Evolutionary conservation across 2,329 filamentous ascomycete genomes (phyloP), one percentile per base, ranked within the genome.

Genomic region (Exserohilum rostratum): DNA sequence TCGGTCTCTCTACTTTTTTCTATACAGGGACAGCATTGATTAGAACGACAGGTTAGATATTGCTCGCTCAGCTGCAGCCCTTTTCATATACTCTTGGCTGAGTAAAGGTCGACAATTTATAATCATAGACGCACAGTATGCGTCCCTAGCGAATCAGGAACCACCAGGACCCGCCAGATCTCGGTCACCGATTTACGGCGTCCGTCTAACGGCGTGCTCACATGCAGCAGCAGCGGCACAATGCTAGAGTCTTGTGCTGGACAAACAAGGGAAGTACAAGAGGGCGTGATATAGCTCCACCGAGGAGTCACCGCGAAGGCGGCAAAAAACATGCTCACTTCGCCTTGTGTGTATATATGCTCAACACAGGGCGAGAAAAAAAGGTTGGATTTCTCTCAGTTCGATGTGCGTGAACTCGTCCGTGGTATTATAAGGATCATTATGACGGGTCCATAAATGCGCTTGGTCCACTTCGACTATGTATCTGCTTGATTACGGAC

Each of bases 161-260:
- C 18, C 17, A 25, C n/a, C 43, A 17, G 12, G 20, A 31, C 13
- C 35, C 17, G 17, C 49, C 50, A 53, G 52, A 35, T 37, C 43
- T 49, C 33, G 33, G 29, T 43, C 51, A 44, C 44, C 43, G 35
- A 45, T 42, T 15, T 5, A 50, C 20, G 35, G 22, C 39, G 22
- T 13, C 42, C 17, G 30, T 42, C 39, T 15, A 30, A 9, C 39
- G 39, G n/a, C 39, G 30, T 25, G 17, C 22, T 43, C 39, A 43
- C 27, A 43, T 30, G 31, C 31, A 22, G 43, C 7, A 35, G 20
- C 43, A 13, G n/a, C 40, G n/a, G n/a, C n/a, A n/a, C n/a, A n/a
- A 39, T 30, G 12, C 12, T 20, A 20, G 20, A 35, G 20, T 30
- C 43, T 27, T 35, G 30, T 25, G 4, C 7, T 25, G 22, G 4